These are phyloP conservation scores for Raffaelea ambrosiae DNA, from an alignment of 2,329 filamentous ascomycete genomes.

Conservation along the genomic window DNA sequence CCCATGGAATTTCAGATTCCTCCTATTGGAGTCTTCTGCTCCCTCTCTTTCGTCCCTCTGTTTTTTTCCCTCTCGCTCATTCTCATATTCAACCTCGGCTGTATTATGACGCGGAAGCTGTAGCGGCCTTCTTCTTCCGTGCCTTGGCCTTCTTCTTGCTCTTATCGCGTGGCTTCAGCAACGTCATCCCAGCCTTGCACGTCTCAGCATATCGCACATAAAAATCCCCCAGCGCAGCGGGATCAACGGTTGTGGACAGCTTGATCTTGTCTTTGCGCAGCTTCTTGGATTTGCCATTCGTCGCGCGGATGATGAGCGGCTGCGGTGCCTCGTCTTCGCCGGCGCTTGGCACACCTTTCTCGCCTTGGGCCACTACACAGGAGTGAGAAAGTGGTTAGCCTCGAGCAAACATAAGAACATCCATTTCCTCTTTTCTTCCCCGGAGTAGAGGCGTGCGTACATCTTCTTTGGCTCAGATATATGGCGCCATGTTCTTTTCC, in stretches of 20 bases:
- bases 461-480: constrained; percentile 67
- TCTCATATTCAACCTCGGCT: neutral
- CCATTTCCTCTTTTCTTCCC: too few relatives aligned
- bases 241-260: constrained; percentile 73
- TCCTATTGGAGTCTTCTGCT: too few relatives aligned
- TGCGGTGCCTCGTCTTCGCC: constrained; percentile 39
- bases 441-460: constrained; percentile 35
- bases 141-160: constrained; percentile 79
- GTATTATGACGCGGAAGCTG: constrained; percentile 11
- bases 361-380: constrained; percentile 5
- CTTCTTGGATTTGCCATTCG: constrained; percentile 63
- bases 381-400: neutral
- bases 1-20: too few relatives aligned
- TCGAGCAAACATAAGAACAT: too few relatives aligned
- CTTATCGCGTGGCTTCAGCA: constrained; percentile 86
- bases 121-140: constrained; percentile 54
- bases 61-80: too few relatives aligned
- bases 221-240: constrained; percentile 69
- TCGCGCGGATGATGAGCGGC: constrained; percentile 74
- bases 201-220: constrained; percentile 81
- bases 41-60: too few relatives aligned
- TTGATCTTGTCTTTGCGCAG: constrained; percentile 56
- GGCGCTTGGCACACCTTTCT: constrained; percentile 1
- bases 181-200: constrained; percentile 81
- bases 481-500: constrained; percentile 65